These are phyloP conservation scores for Tephrocybe sp. DNA, from an alignment of 768 basidiomycete genomes.

Conservation along the genomic window DNA sequence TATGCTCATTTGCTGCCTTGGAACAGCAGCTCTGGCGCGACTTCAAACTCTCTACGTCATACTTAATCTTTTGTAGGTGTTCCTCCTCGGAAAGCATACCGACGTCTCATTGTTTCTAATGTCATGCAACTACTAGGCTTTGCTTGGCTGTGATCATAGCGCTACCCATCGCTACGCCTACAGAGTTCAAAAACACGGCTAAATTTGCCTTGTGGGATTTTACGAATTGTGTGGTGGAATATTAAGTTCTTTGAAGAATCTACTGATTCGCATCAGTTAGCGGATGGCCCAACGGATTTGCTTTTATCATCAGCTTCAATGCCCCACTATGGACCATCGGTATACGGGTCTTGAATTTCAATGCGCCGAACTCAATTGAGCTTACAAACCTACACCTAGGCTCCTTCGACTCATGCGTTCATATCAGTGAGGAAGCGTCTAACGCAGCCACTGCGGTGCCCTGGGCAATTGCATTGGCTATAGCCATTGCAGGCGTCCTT, in stretches of 20 bases:
- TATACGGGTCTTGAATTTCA: conserved; percentile 7
- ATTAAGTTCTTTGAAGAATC: neutral
- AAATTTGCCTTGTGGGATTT: conserved; percentile 38
- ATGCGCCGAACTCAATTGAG: too few relatives aligned
- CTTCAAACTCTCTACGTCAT: conserved; percentile 69
- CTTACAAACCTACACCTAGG: too few relatives aligned
- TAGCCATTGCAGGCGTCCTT: conserved; percentile 55
- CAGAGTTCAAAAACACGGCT: conserved; percentile 57
- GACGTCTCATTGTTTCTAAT: neutral
- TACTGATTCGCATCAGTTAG: conserved; percentile 33
- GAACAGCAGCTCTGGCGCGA: conserved; percentile 65
- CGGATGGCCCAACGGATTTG: conserved; percentile 59
- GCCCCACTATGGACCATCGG: conserved; percentile 47
- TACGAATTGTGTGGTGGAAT: conserved; percentile 2
- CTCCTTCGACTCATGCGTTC: conserved; percentile 56
- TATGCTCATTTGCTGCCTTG: conserved; percentile 65
- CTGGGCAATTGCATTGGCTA: conserved; percentile 62
- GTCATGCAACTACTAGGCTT: conserved; percentile 36
- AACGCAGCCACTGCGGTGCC: conserved; percentile 72
- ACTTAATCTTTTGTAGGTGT: conserved; percentile 67
- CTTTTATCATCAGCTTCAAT: conserved; percentile 47
- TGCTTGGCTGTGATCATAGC: conserved; percentile 69
- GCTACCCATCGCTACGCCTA: conserved; percentile 62
- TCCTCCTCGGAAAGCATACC: neutral
- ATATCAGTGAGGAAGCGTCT: conserved; percentile 70